A percentile compares a stretch with the other conserved stretches of the same genome.
Conservation (phyloP, 768 basidiomycete genomes). For the Russula griseocarnosa region DNA sequence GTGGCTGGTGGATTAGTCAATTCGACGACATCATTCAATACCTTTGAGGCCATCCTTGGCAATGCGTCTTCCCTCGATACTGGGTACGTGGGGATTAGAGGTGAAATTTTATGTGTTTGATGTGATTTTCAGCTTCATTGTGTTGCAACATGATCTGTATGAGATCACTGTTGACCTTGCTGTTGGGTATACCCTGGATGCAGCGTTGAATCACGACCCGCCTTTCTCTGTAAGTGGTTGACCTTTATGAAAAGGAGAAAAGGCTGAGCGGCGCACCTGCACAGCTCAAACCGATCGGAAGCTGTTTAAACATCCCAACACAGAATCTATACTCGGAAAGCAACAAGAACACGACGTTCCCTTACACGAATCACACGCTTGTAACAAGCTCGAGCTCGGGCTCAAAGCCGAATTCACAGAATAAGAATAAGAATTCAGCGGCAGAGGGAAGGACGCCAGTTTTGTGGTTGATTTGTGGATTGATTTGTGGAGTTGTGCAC, state of each 20-base stretch:
- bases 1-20: conserved; percentile 72
- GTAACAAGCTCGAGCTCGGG: conserved; percentile 11
- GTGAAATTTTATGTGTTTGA: conserved; percentile 14
- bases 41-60: conserved; percentile 69
- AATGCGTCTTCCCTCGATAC: conserved; percentile 58
- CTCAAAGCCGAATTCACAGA: background rate
- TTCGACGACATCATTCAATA: conserved; percentile 59
- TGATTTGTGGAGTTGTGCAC: background rate
- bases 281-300: conserved; percentile 70
- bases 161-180: conserved; percentile 87
- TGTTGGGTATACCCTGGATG: conserved; percentile 77
- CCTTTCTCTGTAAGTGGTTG: conserved; percentile 51
- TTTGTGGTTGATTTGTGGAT: background rate
- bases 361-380: conserved; percentile 40
- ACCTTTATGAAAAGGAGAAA: background rate
- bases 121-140: conserved; percentile 60
- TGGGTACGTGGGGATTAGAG: conserved; percentile 42
- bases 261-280: conserved; percentile 7
- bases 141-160: conserved; percentile 84
- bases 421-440: background rate
- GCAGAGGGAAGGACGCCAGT: background rate
- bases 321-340: conserved; percentile 82
- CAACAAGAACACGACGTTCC: conserved; percentile 66
- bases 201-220: conserved; percentile 64
- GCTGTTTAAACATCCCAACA: conserved; percentile 62